Conservation (phyloP, 2,329 filamentous ascomycete species). For the Trichoderma endophyticum region DNA sequence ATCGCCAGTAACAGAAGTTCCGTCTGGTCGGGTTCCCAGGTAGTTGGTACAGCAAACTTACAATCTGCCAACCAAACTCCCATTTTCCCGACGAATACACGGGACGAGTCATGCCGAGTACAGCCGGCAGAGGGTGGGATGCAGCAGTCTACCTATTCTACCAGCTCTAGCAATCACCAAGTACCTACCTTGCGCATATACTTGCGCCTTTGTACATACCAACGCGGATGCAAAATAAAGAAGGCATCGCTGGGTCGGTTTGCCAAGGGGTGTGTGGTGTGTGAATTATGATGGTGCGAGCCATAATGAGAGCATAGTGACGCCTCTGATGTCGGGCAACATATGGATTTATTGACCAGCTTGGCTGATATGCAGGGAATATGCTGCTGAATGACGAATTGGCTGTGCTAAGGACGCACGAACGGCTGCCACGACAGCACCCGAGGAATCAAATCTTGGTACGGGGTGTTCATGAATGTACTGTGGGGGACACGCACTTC, state of each 20-base stretch:
- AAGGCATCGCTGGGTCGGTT: not conserved
- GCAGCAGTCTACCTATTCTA: not conserved
- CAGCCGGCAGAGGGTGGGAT: not conserved
- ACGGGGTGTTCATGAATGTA: constrained; percentile 4
- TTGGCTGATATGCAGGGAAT: constrained; percentile 2
- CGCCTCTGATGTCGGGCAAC: constrained; percentile 11
- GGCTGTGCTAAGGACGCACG: constrained; percentile 8
- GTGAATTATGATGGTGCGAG: not conserved
- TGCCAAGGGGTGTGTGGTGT: constrained; percentile 1
- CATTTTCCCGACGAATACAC: not conserved
- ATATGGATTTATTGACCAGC: not conserved
- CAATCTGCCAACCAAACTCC: not conserved
- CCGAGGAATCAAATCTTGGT: not conserved
- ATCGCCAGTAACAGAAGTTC: not conserved
- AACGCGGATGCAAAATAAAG: not conserved
- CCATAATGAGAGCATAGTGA: constrained; percentile 15
- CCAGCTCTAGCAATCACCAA: not conserved
- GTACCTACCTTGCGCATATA: not conserved
- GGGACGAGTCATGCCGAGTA: not conserved
- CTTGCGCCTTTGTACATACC: not conserved
- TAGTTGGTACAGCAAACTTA: not conserved
- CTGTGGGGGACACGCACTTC: constrained; percentile 2
- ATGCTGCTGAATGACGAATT: constrained; percentile 15
- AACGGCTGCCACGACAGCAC: constrained; percentile 14
- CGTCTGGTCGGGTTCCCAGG: not conserved